Percentiles rank a stretch among this genome's conserved stretches.
Evolutionary conservation across 2,329 filamentous ascomycete genomes (phyloP).

Genomic region (Fusarium clavum): DNA sequence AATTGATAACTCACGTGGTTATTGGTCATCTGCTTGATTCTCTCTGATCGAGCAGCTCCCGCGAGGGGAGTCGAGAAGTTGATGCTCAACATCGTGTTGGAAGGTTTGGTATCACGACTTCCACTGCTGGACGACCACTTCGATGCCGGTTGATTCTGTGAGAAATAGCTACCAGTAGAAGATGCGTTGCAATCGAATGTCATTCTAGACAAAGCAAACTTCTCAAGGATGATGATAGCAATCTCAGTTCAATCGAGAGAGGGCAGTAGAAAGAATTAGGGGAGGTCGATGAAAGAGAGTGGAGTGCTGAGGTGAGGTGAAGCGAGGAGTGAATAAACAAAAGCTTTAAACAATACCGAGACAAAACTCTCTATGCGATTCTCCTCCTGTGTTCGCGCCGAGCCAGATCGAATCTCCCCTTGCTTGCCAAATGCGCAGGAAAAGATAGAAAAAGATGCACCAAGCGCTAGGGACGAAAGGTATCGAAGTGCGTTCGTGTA

Average conservation of each 20-base stretch:
- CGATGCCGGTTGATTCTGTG: conserved; percentile 18
- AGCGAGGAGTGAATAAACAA: conserved; percentile 19
- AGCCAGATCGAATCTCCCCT: neutral
- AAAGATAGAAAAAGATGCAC: neutral
- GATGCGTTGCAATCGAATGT: conserved; percentile 13
- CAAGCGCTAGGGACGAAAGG: neutral
- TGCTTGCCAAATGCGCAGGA: conserved; percentile 27
- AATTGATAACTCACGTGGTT: conserved; percentile 51
- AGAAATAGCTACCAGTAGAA: conserved; percentile 19
- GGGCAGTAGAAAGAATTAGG: neutral
- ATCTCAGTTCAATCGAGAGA: neutral
- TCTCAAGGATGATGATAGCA: neutral
- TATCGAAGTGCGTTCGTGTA: neutral
- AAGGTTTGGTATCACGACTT: conserved; percentile 26
- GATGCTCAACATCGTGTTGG: conserved; percentile 52
- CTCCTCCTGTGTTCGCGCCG: conserved; percentile 8
- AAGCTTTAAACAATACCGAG: conserved; percentile 8
- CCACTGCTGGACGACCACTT: conserved; percentile 37
- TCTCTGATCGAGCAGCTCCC: conserved; percentile 51
- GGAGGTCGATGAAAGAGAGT: neutral
- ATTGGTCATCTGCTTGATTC: conserved; percentile 54
- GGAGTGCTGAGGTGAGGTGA: neutral
- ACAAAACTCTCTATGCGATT: conserved; percentile 1
- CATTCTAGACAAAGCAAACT: conserved; percentile 24
- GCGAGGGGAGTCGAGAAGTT: conserved; percentile 56